A percentile compares a stretch with the other conserved stretches of the same genome.
These are phyloP conservation scores for Exophiala sp. DNA, from an alignment of 2,329 filamentous ascomycete genomes.

Conservation along the genomic window DNA sequence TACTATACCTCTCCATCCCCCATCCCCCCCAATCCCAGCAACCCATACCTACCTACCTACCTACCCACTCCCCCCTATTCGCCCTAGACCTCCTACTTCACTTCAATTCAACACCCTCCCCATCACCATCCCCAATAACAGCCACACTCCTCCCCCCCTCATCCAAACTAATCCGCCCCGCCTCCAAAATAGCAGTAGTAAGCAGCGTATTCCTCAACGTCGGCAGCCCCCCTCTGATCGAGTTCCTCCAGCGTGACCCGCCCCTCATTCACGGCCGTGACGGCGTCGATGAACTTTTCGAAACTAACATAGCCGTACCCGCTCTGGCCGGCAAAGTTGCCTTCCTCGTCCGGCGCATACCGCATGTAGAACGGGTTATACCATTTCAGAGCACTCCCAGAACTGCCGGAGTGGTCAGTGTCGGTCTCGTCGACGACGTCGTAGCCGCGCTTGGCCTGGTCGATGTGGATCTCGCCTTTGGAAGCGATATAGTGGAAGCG, in stretches of 20 bases:
- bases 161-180: constrained; percentile 76
- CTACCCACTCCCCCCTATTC: too few relatives aligned
- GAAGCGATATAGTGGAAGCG: constrained; percentile 92
- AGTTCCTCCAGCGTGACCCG: constrained; percentile 66
- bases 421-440: constrained; percentile 86
- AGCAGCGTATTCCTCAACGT: constrained; percentile 85
- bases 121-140: constrained; percentile 57
- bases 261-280: constrained; percentile 69
- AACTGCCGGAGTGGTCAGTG: constrained; percentile 40
- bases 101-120: constrained; percentile 29
- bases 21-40: too few relatives aligned
- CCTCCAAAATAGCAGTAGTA: constrained; percentile 86
- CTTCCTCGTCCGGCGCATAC: constrained; percentile 89
- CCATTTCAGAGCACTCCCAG: constrained; percentile 72
- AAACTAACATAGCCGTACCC: constrained; percentile 93
- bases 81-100: too few relatives aligned
- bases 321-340: constrained; percentile 84
- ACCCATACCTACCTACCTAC: too few relatives aligned
- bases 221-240: constrained; percentile 71
- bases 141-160: constrained; percentile 69
- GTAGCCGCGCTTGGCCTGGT: constrained; percentile 92
- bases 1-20: too few relatives aligned
- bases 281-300: constrained; percentile 91
- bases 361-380: constrained; percentile 95
- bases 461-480: constrained; percentile 77